Base-by-base conservation (phyloP, 495 filamentous ascomycete species). In the Filosporella fistucella region DNA sequence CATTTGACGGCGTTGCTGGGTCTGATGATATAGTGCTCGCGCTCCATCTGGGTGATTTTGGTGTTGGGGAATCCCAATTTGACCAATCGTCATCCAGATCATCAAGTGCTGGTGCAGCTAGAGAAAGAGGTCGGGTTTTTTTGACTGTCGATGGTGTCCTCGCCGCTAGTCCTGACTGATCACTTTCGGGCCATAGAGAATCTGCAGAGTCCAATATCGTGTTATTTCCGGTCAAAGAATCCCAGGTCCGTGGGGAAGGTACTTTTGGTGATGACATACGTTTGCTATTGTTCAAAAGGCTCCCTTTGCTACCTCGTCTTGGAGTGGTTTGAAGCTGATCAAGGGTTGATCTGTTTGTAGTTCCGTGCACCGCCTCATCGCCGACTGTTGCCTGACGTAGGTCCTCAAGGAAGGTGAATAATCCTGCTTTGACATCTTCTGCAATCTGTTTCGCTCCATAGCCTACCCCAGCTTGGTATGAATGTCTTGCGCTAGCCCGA, bases 381-480 rank as follows among this genome's bases (percentile, higher is more conserved):
- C 91, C 93, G 11, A 96, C 88, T 2, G 93, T 95, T 12, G 89
- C 93, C 67, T 98, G 93, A 52, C 89, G 75, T 21, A 98, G 76
- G 64, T 97, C 93, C 60, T 97, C 93, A 51, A 96, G 76, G 63
- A 97, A 98, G 12, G 89, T 96, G 88, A 88, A 93, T n/a, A 97
- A 68, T 0, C 93, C 93, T 32, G 90, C 81, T 52, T 83, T 83
- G 57, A 98, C 77, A 63, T 95, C 93, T 8, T 85, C 86, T 2
- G 93, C 91, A 63, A 97, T 86, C 61, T 95, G 88, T 59, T 90
- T 90, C 37, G 77, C 68, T 25, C 56, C 55, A 34, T 49, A 28
- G 7, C 51, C 55, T 6, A 56, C 40, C 9, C 45, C 51, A 30
- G 54, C 51, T 17, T 60, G 58, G 32, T 55, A 60, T 9, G 58